Conservation (phyloP, 495 filamentous ascomycete genomes). For the Neurospora discreta region DNA sequence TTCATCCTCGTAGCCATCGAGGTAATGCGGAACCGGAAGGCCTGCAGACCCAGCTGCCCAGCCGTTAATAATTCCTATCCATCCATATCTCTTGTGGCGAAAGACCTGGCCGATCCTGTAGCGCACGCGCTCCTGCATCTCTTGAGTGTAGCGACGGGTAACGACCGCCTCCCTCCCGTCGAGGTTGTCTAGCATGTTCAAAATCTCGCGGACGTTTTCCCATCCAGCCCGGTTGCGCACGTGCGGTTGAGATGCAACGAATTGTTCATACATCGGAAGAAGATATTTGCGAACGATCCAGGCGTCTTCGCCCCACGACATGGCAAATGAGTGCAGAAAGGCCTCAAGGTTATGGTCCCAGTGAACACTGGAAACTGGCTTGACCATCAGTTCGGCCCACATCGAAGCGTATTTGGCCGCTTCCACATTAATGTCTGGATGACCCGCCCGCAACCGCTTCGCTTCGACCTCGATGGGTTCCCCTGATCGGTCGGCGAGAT, state of each 20-base stretch:
- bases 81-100: conserved; percentile 68
- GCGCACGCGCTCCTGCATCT: conserved; percentile 33
- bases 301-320: conserved; percentile 59
- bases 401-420: conserved; percentile 63
- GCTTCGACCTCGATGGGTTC: conserved; percentile 9
- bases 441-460: conserved; percentile 26
- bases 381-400: conserved; percentile 63
- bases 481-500: conserved; percentile 3
- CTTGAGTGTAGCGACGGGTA: conserved; percentile 33
- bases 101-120: conserved; percentile 81
- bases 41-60: conserved; percentile 50
- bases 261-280: conserved; percentile 42
- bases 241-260: conserved; percentile 10
- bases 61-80: conserved; percentile 70
- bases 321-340: conserved; percentile 54
- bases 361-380: conserved; percentile 28
- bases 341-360: conserved; percentile 41
- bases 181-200: conserved; percentile 47
- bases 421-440: conserved; percentile 43
- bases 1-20: conserved; percentile 28
- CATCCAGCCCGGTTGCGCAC: conserved; percentile 7
- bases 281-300: conserved; percentile 56
- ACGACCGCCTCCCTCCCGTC: conserved; percentile 50
- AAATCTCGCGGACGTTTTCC: conserved; percentile 29
- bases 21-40: conserved; percentile 24